phyloP scores from a whole-genome alignment of 164 flowering plant species.

The Amborella trichopoda region DNA sequence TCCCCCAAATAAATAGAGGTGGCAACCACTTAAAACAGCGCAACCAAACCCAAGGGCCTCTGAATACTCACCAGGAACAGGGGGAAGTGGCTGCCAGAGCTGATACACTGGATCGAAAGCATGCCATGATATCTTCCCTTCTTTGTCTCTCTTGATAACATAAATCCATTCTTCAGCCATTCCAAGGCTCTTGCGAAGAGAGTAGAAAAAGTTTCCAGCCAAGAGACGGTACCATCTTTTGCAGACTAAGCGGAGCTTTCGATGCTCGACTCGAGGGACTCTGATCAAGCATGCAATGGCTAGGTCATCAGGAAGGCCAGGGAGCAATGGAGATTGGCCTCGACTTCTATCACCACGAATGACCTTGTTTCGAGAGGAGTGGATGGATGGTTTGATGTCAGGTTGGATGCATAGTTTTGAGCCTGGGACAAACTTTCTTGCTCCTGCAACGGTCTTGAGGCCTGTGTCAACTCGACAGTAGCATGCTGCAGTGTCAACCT shows the following conservation, averaged over 20 bases:
- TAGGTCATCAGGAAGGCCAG: constrained; percentile 93
- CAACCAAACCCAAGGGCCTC: constrained; percentile 73
- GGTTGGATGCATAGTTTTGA: constrained; percentile 70
- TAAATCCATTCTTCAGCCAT: constrained; percentile 85
- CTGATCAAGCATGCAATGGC: constrained; percentile 86
- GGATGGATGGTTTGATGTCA: constrained; percentile 59
- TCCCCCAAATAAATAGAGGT: constrained; percentile 77
- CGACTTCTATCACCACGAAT: constrained; percentile 38
- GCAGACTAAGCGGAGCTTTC: constrained; percentile 72
- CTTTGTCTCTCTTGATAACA: constrained; percentile 65
- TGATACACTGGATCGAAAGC: constrained; percentile 76
- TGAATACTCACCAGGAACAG: constrained; percentile 65
- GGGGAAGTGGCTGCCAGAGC: constrained; percentile 87
- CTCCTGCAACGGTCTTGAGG: constrained; percentile 75
- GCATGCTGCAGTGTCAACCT: constrained; percentile 81
- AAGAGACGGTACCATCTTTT: constrained; percentile 81
- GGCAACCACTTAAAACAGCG: constrained; percentile 76
- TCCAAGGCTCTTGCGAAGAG: constrained; percentile 58
- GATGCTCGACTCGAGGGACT: constrained; percentile 65
- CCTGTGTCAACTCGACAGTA: constrained; percentile 76
- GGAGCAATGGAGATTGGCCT: constrained; percentile 60
- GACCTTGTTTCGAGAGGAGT: constrained; percentile 45
- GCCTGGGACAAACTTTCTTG: constrained; percentile 66
- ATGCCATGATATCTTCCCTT: constrained; percentile 72
- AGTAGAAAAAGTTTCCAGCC: constrained; percentile 65